Evolutionary conservation across 2,329 filamentous ascomycete species (phyloP).

Genomic region (Rhynchosporium secalis): DNA sequence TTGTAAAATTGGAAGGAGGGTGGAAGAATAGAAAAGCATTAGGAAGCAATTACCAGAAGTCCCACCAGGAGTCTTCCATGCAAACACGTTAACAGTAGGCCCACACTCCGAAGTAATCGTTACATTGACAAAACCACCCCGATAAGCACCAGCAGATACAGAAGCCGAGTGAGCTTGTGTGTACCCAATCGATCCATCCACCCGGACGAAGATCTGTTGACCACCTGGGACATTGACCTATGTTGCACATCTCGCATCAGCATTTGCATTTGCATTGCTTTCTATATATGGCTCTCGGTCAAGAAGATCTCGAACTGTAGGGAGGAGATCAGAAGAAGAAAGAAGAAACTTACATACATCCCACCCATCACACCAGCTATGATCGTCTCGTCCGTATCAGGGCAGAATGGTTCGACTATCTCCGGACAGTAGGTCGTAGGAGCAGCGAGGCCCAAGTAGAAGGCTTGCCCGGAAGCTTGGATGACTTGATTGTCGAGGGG

Average conservation of each 20-base stretch:
- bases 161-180: conserved; percentile 44
- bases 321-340: too few relatives aligned
- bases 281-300: too few relatives aligned
- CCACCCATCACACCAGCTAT: conserved; percentile 1
- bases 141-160: conserved; percentile 14
- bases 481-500: conserved; percentile 5
- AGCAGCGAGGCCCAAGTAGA: conserved; percentile 4
- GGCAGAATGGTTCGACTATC: neutral
- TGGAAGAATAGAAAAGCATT: neutral
- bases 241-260: neutral
- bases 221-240: conserved; percentile 56
- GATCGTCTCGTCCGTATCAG: neutral
- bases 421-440: conserved; percentile 10
- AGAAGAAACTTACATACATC: neutral
- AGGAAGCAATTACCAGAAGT: neutral
- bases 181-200: conserved; percentile 56
- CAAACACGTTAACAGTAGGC: neutral
- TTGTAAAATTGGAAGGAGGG: neutral
- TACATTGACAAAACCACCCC: conserved; percentile 15
- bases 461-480: conserved; percentile 11
- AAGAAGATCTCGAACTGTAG: too few relatives aligned
- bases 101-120: conserved; percentile 7
- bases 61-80: conserved; percentile 12
- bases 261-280: neutral
- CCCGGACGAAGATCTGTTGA: conserved; percentile 58